Evolutionary conservation across 2,329 filamentous ascomycete species (phyloP).

Genomic region (Neonectria sp.): DNA sequence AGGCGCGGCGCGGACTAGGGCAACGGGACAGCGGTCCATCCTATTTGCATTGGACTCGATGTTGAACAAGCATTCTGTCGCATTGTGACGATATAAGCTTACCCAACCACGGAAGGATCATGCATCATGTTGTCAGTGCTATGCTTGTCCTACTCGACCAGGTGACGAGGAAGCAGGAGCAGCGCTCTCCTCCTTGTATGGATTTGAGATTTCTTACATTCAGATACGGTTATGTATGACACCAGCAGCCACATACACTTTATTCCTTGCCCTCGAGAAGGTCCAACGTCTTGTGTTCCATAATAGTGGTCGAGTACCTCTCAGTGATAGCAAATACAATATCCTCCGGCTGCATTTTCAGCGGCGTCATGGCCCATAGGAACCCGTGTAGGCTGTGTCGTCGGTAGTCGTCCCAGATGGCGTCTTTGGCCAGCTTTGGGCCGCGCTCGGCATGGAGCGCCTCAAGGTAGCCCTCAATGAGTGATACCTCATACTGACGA

Average conservation of each 20-base stretch:
- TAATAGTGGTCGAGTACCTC: slow-evolving; percentile 18
- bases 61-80: too few relatives aligned
- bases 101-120: too few relatives aligned
- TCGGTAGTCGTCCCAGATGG: slow-evolving; percentile 22
- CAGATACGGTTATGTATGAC: neutral
- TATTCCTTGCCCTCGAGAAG: slow-evolving; percentile 7
- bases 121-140: too few relatives aligned
- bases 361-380: slow-evolving; percentile 24
- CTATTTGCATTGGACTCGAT: too few relatives aligned
- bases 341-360: slow-evolving; percentile 23
- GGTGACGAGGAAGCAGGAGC: neutral
- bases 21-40: too few relatives aligned
- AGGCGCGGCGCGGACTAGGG: too few relatives aligned
- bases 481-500: slow-evolving; percentile 1
- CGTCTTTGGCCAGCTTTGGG: slow-evolving; percentile 13
- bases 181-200: neutral
- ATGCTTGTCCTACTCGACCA: neutral
- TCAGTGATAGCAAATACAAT: slow-evolving; percentile 19
- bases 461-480: slow-evolving; percentile 20
- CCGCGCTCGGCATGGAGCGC: slow-evolving; percentile 16
- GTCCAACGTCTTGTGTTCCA: slow-evolving; percentile 23
- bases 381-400: slow-evolving; percentile 25
- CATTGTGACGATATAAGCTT: too few relatives aligned
- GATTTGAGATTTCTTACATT: too few relatives aligned
- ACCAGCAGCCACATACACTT: neutral